Evolutionary conservation across 2,329 filamentous ascomycete genomes (phyloP).

Genomic region (Elsinoe australis): DNA sequence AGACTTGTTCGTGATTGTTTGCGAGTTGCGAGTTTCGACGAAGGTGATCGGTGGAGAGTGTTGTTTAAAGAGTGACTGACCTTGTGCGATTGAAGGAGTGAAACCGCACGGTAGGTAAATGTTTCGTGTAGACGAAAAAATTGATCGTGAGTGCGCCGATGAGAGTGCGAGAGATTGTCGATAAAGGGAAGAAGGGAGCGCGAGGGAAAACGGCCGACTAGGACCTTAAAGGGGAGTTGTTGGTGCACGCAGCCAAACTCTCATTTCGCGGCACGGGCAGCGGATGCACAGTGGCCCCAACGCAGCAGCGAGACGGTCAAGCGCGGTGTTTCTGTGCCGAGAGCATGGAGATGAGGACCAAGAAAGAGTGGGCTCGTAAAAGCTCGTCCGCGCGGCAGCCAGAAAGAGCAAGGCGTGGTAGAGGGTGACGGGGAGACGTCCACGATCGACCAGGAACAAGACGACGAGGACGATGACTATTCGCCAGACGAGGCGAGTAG

Average conservation of each 20-base stretch:
- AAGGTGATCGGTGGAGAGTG: not conserved
- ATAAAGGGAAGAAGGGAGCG: constrained; percentile 15
- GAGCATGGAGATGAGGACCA: constrained; percentile 2
- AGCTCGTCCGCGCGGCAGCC: constrained; percentile 1
- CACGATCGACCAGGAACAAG: constrained; percentile 8
- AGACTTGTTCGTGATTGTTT: not conserved
- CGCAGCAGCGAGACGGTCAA: constrained; percentile 6
- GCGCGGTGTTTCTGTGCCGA: constrained; percentile 13
- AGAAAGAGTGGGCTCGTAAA: constrained; percentile 9
- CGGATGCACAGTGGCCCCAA: constrained; percentile 13
- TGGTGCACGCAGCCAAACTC: constrained; percentile 12
- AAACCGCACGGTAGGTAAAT: constrained; percentile 16
- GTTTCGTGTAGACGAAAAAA: constrained; percentile 9
- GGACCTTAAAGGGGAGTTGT: constrained; percentile 16
- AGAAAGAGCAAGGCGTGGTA: not conserved
- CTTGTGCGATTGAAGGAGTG: constrained; percentile 18
- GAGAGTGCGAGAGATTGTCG: constrained; percentile 16
- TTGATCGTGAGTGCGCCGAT: constrained; percentile 1
- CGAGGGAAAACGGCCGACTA: constrained; percentile 15
- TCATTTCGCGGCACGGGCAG: constrained; percentile 17
- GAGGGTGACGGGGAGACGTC: not conserved
- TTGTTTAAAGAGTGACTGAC: constrained; percentile 13
- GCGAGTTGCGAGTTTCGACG: constrained; percentile 5
- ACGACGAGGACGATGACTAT: not conserved
- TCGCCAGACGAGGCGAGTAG: not conserved